Evolutionary conservation across 805 yeast genomes (phyloP).

Genomic region (Grigorovia humatica): DNA sequence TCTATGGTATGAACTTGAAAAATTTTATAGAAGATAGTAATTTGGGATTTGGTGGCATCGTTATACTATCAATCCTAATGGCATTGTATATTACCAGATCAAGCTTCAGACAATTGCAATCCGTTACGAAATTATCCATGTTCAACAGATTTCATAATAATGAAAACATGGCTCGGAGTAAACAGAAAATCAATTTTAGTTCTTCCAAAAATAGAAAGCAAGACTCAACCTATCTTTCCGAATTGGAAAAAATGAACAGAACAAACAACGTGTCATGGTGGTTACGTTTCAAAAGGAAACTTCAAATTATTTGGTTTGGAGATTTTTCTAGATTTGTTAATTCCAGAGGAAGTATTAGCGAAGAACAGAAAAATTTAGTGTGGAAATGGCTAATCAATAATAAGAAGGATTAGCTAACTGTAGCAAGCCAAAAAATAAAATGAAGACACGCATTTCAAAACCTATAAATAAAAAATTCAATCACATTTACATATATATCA

Average conservation of each 20-base stretch:
- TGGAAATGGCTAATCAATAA: conserved; percentile 50
- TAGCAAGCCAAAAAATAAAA: neutral
- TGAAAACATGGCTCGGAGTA: neutral
- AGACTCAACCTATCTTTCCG: neutral
- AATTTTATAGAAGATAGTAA: conserved; percentile 64
- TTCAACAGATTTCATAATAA: conserved; percentile 20
- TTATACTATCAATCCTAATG: conserved; percentile 39
- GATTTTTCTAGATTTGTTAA: neutral
- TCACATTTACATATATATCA: neutral
- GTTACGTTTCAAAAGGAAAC: neutral
- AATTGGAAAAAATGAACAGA: neutral
- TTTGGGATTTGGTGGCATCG: conserved; percentile 52
- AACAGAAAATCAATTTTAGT: neutral
- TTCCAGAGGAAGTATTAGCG: conserved; percentile 8
- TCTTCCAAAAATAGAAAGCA: neutral
- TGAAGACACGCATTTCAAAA: neutral
- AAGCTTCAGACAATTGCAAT: conserved; percentile 46
- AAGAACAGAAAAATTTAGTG: conserved; percentile 35
- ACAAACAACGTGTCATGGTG: neutral
- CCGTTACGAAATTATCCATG: conserved; percentile 61
- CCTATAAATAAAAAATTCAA: neutral
- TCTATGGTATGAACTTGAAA: conserved; percentile 80
- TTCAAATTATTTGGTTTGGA: conserved; percentile 1
- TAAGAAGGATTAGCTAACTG: conserved; percentile 14
- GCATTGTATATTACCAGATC: conserved; percentile 46